phyloP scores from a whole-genome alignment of 371 early-diverging fungal genomes.

The Saksenaea oblongispora region DNA sequence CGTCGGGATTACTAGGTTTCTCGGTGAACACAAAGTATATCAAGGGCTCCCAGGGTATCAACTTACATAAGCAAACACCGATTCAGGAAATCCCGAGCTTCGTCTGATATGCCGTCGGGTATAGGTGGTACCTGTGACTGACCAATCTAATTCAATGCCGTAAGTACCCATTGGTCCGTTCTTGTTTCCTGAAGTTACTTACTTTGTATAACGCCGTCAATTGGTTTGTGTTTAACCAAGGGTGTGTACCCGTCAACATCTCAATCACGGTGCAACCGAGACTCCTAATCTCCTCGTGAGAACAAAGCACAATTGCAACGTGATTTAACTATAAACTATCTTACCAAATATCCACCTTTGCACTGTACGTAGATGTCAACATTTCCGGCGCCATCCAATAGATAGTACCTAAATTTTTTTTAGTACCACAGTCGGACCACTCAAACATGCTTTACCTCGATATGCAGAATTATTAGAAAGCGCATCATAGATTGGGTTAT shows the following conservation, averaged over 20 bases:
- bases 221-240: constrained; percentile 77
- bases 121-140: constrained; percentile 64
- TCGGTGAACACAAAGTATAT: neutral
- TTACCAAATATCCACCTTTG: constrained; percentile 80
- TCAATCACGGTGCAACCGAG: constrained; percentile 88
- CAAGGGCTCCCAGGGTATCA: neutral
- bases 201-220: constrained; percentile 75
- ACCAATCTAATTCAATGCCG: constrained; percentile 36
- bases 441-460: neutral
- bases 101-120: constrained; percentile 64
- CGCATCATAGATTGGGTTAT: constrained; percentile 51
- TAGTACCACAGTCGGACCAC: neutral
- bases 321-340: constrained; percentile 10
- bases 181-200: constrained; percentile 13
- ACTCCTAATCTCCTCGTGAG: constrained; percentile 73
- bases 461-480: constrained; percentile 36
- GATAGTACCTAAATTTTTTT: constrained; percentile 46
- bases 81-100: constrained; percentile 64
- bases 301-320: neutral
- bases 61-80: constrained; percentile 68
- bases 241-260: constrained; percentile 89
- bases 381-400: constrained; percentile 91
- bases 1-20: constrained; percentile 53
- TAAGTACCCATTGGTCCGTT: neutral
- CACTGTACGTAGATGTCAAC: constrained; percentile 65